Percentiles rank a stretch among this genome's conserved stretches.
These are phyloP conservation scores for Mucor sp. DNA, from an alignment of 371 early-diverging fungal genomes.

Conservation along the genomic window DNA sequence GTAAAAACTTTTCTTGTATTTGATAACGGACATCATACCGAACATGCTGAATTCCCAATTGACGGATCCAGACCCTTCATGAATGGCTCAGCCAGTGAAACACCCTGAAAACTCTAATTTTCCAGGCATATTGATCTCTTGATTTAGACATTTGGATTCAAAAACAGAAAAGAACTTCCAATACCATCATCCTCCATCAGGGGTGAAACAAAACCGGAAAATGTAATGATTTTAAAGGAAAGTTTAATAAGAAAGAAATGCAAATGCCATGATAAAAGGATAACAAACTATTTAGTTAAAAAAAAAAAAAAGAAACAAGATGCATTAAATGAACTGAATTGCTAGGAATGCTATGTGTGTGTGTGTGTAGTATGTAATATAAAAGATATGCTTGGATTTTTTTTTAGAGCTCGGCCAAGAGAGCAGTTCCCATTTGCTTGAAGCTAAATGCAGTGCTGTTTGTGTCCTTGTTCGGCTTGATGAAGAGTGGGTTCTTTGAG, in stretches of 20 bases:
- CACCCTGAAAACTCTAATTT: background rate
- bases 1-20: background rate
- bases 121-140: background rate
- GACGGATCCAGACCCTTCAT: background rate
- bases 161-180: too few species aligned
- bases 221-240: background rate
- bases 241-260: background rate
- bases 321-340: background rate
- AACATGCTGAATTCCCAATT: background rate
- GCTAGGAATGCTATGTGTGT: background rate
- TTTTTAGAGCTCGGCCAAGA: slow-evolving; percentile 26
- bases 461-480: slow-evolving; percentile 37
- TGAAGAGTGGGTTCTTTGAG: slow-evolving; percentile 93
- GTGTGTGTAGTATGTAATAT: too few species aligned
- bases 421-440: slow-evolving; percentile 33
- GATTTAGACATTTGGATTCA: background rate
- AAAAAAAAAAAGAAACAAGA: background rate
- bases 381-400: slow-evolving; percentile 1
- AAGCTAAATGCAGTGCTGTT: slow-evolving; percentile 12
- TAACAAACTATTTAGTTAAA: too few species aligned
- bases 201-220: background rate
- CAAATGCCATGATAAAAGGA: background rate
- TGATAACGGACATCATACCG: background rate
- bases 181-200: background rate
- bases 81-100: background rate